These are phyloP conservation scores for Tolypocladium pustulatum DNA, from an alignment of 2,329 filamentous ascomycete species.

Conservation along the genomic window DNA sequence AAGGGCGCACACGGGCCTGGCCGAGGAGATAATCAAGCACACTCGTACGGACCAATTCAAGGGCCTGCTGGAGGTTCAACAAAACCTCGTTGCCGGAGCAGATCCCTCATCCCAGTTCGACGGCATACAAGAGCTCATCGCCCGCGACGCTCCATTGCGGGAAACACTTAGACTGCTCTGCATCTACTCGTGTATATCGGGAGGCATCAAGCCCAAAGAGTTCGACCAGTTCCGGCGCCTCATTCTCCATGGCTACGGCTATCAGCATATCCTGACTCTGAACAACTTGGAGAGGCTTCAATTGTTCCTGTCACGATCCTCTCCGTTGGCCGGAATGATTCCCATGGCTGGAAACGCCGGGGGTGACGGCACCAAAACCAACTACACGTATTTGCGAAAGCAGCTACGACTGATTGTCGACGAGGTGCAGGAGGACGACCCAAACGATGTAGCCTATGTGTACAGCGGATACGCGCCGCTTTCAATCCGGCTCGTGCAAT, in stretches of 20 bases:
- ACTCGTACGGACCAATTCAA: conserved; percentile 86
- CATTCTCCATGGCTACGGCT: conserved; percentile 85
- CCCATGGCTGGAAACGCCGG: conserved; percentile 53
- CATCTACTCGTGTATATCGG: conserved; percentile 81
- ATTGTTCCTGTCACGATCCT: conserved; percentile 67
- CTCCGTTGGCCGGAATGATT: conserved; percentile 70
- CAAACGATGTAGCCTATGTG: conserved; percentile 93
- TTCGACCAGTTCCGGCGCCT: conserved; percentile 82
- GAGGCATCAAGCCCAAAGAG: conserved; percentile 80
- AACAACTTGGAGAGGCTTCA: conserved; percentile 82
- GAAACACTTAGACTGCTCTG: conserved; percentile 78
- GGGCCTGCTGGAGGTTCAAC: conserved; percentile 82
- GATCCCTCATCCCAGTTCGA: conserved; percentile 87
- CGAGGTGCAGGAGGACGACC: conserved; percentile 90
- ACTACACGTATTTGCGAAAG: conserved; percentile 82
- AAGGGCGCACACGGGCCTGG: conserved; percentile 84
- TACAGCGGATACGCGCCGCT: conserved; percentile 96
- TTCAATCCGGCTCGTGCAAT: conserved; percentile 83
- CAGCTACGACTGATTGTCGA: conserved; percentile 84
- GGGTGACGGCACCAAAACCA: conserved; percentile 62
- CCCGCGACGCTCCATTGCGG: conserved; percentile 70
- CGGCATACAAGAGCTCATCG: conserved; percentile 87
- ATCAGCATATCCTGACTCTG: conserved; percentile 87
- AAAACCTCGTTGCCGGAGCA: conserved; percentile 83
- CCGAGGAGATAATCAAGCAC: conserved; percentile 90